Base-by-base conservation (phyloP, 2,329 filamentous ascomycete genomes). In the Fusarium austroafricanum region DNA sequence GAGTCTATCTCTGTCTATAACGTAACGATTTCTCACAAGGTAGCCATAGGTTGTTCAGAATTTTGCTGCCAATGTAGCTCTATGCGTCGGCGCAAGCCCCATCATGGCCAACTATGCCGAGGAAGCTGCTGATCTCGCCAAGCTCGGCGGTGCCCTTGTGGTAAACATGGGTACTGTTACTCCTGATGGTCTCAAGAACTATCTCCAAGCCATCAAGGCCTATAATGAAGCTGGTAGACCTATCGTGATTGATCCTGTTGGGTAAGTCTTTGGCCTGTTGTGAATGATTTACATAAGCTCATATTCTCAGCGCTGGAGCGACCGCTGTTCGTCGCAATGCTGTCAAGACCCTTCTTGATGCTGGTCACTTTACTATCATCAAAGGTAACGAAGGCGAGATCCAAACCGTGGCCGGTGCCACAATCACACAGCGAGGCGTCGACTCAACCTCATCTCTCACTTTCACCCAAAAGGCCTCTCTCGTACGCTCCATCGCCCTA, bases 381-480 rank as follows among this genome's bases (percentile, higher is more conserved):
- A 98, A 98, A 77, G 95, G 95, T 47, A 98, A 98, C 79, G 93
- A 96, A 76, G 89, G 91, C 54, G 96, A 98, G 78, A 94, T 98
- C 64, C 83, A 86, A 46, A 89, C 92, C 4, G 89, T 95, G 1
- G 87, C 86, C 38, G 91, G 90, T 40, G 82, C 85, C 42, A 66
- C 75, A 65, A 43, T 76, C 44, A 64, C 68, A 35, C 95, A 97
- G 79, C 89, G 90, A 42, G 95, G 95, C 47, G 95, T 98, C 12
- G 95, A 98, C 79, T 93, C 90, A 65, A 87, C 86, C 6, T 88
- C 88, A 75, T 88, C 71, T 75, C 83, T 82, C 78, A 87, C 65
- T 75, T 81, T 82, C 4, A 62, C 76, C 6, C 75, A 77, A 18
- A 88, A 92, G 66, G 89, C 87, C 4, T 74, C 75, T 3, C 79